Conservation (phyloP, 805 yeast species). For the Candida jianshihensis region DNA sequence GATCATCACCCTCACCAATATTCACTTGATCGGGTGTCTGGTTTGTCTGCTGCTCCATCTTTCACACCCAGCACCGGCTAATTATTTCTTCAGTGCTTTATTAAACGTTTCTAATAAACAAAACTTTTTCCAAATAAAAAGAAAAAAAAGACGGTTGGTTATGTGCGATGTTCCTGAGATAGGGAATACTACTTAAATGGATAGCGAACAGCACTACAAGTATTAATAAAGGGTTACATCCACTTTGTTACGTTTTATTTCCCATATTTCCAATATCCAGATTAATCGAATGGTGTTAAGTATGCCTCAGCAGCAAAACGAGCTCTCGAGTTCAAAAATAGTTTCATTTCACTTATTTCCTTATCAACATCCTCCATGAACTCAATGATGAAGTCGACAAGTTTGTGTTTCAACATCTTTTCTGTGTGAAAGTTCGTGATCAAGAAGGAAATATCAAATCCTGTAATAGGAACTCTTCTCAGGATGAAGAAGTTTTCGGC, state of each 20-base stretch:
- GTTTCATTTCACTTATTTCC: conserved; percentile 97
- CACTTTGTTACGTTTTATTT: too few relatives aligned
- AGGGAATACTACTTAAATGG: too few relatives aligned
- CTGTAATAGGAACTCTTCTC: conserved; percentile 84
- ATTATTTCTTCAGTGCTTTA: too few relatives aligned
- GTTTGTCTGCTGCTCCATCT: background rate
- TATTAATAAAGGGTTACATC: too few relatives aligned
- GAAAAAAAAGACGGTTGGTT: too few relatives aligned
- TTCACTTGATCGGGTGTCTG: background rate
- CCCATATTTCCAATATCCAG: too few relatives aligned
- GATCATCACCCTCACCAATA: background rate
- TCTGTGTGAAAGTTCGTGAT: conserved; percentile 94
- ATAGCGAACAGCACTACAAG: background rate
- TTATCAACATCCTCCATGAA: conserved; percentile 99
- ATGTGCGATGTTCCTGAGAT: too few relatives aligned
- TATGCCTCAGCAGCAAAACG: conserved; percentile 97
- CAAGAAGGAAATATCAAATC: conserved; percentile 89
- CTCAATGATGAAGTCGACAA: conserved; percentile 94
- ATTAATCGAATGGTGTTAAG: conserved; percentile 74
- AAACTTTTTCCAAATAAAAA: too few relatives aligned
- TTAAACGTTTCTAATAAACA: too few relatives aligned
- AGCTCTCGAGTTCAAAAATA: conserved; percentile 94
- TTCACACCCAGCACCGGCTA: too few relatives aligned
- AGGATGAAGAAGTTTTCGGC: conserved; percentile 91
- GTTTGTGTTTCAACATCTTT: conserved; percentile 88